Evolutionary conservation across 805 yeast genomes (phyloP).

Genomic region (Candida hungchunana): DNA sequence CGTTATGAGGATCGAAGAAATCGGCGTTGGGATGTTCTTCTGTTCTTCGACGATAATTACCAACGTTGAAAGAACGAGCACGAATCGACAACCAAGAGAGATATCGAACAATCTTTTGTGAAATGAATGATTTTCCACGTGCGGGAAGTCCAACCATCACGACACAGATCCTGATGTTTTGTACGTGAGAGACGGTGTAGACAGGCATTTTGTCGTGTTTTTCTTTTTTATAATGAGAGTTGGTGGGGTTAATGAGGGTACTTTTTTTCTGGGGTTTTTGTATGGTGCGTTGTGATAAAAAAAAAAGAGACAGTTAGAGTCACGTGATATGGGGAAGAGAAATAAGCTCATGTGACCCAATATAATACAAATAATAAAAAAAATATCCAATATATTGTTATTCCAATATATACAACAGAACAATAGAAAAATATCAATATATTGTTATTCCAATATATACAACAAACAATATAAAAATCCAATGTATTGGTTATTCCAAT

Average conservation of each 20-base stretch:
- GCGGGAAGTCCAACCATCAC: conserved; percentile 88
- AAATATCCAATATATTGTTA: too few relatives aligned
- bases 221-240: too few relatives aligned
- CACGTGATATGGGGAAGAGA: too few relatives aligned
- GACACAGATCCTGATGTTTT: conserved; percentile 75
- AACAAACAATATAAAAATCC: too few relatives aligned
- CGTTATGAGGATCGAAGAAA: conserved; percentile 67
- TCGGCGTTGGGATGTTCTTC: conserved; percentile 67
- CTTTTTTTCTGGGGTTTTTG: neutral
- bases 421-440: too few relatives aligned
- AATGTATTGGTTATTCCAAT: too few relatives aligned
- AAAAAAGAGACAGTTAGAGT: too few relatives aligned
- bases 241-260: neutral
- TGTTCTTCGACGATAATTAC: conserved; percentile 69
- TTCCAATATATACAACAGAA: too few relatives aligned
- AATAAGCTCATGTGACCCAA: too few relatives aligned
- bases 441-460: too few relatives aligned
- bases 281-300: neutral
- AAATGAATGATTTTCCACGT: conserved; percentile 90
- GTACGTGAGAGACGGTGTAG: conserved; percentile 42
- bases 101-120: conserved; percentile 90
- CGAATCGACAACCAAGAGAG: conserved; percentile 87
- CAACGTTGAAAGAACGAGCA: conserved; percentile 87
- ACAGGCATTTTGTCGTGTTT: conserved; percentile 28
- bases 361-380: too few relatives aligned